phyloP scores from a whole-genome alignment of 345 rosid species.

The Angophora floribunda region DNA sequence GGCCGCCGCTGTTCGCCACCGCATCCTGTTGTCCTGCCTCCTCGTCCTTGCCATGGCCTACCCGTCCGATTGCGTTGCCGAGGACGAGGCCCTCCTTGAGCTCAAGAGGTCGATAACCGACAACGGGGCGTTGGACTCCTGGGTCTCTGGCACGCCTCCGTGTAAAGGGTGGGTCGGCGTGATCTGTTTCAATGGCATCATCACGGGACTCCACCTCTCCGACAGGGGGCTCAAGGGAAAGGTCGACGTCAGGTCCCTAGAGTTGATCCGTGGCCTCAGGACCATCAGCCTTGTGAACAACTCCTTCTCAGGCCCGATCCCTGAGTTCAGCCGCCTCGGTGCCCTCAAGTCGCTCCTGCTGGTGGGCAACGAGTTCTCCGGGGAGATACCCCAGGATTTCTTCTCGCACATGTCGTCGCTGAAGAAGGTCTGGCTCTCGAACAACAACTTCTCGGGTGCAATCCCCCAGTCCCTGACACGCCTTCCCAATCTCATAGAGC shows the following conservation, averaged over 20 bases:
- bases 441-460: constrained; percentile 42
- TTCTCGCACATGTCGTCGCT: constrained; percentile 40
- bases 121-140: constrained; percentile 30
- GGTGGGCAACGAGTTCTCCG: constrained; percentile 49
- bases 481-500: constrained; percentile 37
- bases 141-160: constrained; percentile 45
- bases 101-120: constrained; percentile 29
- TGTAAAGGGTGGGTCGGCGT: constrained; percentile 59
- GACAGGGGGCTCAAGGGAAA: constrained; percentile 43
- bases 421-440: constrained; percentile 49
- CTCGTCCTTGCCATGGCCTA: background rate
- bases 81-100: constrained; percentile 25
- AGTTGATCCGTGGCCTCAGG: constrained; percentile 24
- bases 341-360: constrained; percentile 38
- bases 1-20: constrained; percentile 33
- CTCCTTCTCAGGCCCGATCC: constrained; percentile 50
- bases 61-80: constrained; percentile 11
- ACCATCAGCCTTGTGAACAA: constrained; percentile 52
- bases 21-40: background rate
- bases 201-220: constrained; percentile 53
- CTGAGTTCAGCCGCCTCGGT: constrained; percentile 40
- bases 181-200: constrained; percentile 28
- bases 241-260: constrained; percentile 36
- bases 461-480: constrained; percentile 40
- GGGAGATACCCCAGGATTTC: constrained; percentile 37